Conservation (phyloP, 2,329 filamentous ascomycete genomes). For the Lachnellula willkommii region DNA sequence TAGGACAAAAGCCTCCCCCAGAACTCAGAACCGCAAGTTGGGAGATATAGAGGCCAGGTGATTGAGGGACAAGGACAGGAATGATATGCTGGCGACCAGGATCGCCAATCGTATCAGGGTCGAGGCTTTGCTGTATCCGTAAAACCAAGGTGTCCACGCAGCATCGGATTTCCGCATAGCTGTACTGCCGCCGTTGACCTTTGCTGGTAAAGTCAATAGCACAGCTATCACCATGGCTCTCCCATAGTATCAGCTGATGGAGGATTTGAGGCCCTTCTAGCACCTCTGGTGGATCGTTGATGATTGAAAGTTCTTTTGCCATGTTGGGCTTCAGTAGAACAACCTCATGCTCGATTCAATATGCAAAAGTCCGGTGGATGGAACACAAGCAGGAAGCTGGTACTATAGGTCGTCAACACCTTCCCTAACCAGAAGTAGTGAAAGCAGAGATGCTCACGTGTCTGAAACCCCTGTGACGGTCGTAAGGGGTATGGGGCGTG, state of each 20-base stretch:
- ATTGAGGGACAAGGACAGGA: slow-evolving; percentile 74
- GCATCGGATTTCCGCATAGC: slow-evolving; percentile 38
- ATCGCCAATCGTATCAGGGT: slow-evolving; percentile 8
- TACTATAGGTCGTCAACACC: not conserved
- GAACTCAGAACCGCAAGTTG: slow-evolving; percentile 73
- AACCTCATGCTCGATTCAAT: slow-evolving; percentile 11
- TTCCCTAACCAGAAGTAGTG: not conserved
- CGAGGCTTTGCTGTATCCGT: slow-evolving; percentile 14
- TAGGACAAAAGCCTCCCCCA: slow-evolving; percentile 79
- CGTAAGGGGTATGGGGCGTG: not conserved
- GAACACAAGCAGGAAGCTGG: not conserved
- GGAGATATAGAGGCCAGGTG: slow-evolving; percentile 69
- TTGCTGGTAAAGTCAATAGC: slow-evolving; percentile 62
- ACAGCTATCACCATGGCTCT: slow-evolving; percentile 31
- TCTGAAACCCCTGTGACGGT: not conserved
- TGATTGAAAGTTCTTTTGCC: slow-evolving; percentile 42
- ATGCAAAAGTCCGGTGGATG: not conserved
- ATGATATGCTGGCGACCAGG: slow-evolving; percentile 47
- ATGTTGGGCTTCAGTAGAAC: slow-evolving; percentile 15
- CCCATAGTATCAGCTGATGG: slow-evolving; percentile 55
- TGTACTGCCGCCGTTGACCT: slow-evolving; percentile 31
- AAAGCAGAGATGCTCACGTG: not conserved
- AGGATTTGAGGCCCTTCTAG: slow-evolving; percentile 52
- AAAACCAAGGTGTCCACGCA: slow-evolving; percentile 26
- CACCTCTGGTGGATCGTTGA: slow-evolving; percentile 49